These are phyloP conservation scores for Musa beccarii DNA, from an alignment of 176 grass and related monocot genomes.

Conservation along the genomic window DNA sequence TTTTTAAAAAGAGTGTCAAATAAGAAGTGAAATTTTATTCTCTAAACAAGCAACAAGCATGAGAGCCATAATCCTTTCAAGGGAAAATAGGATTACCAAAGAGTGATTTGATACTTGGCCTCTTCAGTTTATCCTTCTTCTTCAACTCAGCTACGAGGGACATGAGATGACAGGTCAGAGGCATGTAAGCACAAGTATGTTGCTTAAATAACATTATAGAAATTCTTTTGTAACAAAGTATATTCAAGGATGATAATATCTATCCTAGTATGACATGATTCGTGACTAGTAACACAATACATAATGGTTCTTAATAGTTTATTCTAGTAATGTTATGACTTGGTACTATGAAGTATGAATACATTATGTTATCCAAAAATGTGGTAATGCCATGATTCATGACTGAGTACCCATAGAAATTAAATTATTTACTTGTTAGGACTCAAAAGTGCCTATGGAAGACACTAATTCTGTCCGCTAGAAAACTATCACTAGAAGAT, in stretches of 20 bases:
- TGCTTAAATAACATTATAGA: neutral
- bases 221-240: neutral
- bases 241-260: neutral
- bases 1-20: neutral
- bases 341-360: too few relatives aligned
- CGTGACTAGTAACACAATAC: too few relatives aligned
- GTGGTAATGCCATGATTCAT: too few relatives aligned
- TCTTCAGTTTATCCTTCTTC: slow-evolving; percentile 81
- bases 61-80: neutral
- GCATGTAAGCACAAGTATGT: neutral
- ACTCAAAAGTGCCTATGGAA: too few relatives aligned
- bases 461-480: too few relatives aligned
- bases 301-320: too few relatives aligned
- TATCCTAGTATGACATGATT: neutral
- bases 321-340: too few relatives aligned
- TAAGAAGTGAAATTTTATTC: neutral
- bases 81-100: slow-evolving; percentile 38
- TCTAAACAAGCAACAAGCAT: neutral
- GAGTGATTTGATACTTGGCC: slow-evolving; percentile 79
- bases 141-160: slow-evolving; percentile 65
- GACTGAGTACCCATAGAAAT: too few relatives aligned
- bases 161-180: neutral
- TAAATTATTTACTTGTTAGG: too few relatives aligned
- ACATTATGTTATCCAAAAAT: too few relatives aligned
- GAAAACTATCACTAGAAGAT: too few relatives aligned